phyloP scores from a whole-genome alignment of 495 filamentous ascomycete genomes.

The Lepidopterella palustris region DNA sequence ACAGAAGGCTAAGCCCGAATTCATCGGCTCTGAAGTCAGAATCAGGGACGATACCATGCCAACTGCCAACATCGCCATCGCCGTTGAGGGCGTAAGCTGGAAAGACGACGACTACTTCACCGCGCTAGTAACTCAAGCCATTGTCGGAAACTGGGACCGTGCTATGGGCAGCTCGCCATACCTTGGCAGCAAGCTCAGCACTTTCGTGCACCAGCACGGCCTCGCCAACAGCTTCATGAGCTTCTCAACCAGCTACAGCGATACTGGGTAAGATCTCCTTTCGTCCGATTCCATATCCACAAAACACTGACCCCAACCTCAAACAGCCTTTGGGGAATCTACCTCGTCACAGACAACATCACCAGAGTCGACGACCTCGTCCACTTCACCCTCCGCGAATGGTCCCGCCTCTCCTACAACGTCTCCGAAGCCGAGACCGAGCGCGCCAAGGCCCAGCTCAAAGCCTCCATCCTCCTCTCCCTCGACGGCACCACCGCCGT shows the following conservation, averaged over 20 bases:
- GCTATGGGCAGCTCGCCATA: slow-evolving; percentile 95
- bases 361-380: slow-evolving; percentile 86
- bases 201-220: slow-evolving; percentile 82
- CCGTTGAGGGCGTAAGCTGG: slow-evolving; percentile 99
- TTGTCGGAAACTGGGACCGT: slow-evolving; percentile 99
- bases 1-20: slow-evolving; percentile 83
- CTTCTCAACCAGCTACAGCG: slow-evolving; percentile 98
- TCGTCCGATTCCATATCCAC: background rate
- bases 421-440: slow-evolving; percentile 89
- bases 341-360: slow-evolving; percentile 87
- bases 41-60: slow-evolving; percentile 94
- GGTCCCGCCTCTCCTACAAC: slow-evolving; percentile 81
- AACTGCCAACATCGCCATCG: slow-evolving; percentile 95
- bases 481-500: slow-evolving; percentile 96
- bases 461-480: slow-evolving; percentile 92
- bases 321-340: slow-evolving; percentile 94
- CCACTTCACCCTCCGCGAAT: slow-evolving; percentile 97
- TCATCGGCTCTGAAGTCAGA: slow-evolving; percentile 90
- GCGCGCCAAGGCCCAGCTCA: slow-evolving; percentile 98
- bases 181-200: slow-evolving; percentile 95
- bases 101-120: slow-evolving; percentile 99
- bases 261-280: slow-evolving; percentile 71
- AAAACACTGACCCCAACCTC: background rate
- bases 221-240: slow-evolving; percentile 99
- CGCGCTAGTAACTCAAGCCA: slow-evolving; percentile 92